Percentiles rank a stretch among this genome's conserved stretches.
Evolutionary conservation across 75 land plant genomes (phyloP).

Genomic region (Larix kaempferi): DNA sequence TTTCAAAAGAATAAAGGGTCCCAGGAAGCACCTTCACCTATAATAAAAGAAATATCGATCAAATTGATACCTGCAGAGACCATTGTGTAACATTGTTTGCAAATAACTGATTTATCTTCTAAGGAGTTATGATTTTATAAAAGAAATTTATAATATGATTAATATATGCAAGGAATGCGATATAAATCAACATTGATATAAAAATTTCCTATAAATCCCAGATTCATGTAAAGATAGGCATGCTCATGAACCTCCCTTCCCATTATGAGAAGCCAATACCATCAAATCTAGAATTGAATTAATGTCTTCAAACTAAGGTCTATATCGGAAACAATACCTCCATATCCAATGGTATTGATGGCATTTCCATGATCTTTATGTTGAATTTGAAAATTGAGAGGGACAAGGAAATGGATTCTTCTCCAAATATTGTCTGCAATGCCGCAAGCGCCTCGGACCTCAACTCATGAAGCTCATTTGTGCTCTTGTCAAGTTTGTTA

Average conservation of each 20-base stretch:
- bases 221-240: background rate
- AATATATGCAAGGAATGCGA: background rate
- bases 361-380: background rate
- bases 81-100: background rate
- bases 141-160: background rate
- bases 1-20: conserved; percentile 31
- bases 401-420: conserved; percentile 14
- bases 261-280: background rate
- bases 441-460: conserved; percentile 28
- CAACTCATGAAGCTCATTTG: conserved; percentile 8
- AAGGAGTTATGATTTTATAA: background rate
- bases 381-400: conserved; percentile 10
- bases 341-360: conserved; percentile 24
- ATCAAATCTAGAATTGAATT: background rate
- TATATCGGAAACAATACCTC: conserved; percentile 17
- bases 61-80: background rate
- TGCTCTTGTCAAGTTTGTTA: background rate
- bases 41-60: background rate
- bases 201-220: background rate
- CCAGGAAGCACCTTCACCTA: conserved; percentile 27
- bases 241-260: background rate
- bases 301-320: background rate
- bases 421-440: conserved; percentile 27
- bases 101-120: background rate
- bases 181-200: background rate